phyloP scores from a whole-genome alignment of 106 monocot genomes.

The Dendrobium chrysotoxum region DNA sequence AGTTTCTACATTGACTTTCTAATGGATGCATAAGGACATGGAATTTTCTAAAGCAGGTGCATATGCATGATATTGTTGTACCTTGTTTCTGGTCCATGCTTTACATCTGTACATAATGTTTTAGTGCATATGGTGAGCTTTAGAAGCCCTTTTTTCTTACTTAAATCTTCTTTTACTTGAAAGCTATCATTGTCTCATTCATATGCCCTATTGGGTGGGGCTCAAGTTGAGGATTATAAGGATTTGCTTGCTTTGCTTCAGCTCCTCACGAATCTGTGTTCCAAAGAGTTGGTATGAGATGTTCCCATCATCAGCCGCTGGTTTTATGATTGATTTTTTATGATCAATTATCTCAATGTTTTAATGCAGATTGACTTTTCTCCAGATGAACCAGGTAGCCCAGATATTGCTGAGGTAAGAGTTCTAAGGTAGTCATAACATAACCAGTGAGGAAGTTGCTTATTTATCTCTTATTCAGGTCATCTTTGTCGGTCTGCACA shows the following conservation, averaged over 20 bases:
- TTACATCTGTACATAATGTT: neutral
- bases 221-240: slow-evolving; percentile 84
- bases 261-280: slow-evolving; percentile 87
- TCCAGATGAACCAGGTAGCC: slow-evolving; percentile 39
- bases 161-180: neutral
- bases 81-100: neutral
- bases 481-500: slow-evolving; percentile 80
- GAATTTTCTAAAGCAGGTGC: neutral
- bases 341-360: slow-evolving; percentile 7
- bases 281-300: slow-evolving; percentile 79
- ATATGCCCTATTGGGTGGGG: slow-evolving; percentile 57
- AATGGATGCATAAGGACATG: neutral
- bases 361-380: slow-evolving; percentile 83
- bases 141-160: neutral
- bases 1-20: neutral
- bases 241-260: slow-evolving; percentile 93
- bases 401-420: slow-evolving; percentile 74
- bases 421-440: neutral
- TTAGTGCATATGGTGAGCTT: no score
- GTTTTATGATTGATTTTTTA: neutral
- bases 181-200: slow-evolving; percentile 75
- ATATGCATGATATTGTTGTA: neutral
- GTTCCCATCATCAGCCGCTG: neutral
- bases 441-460: neutral
- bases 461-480: slow-evolving; percentile 47